These are phyloP conservation scores for Gossypioides kirkii DNA, from an alignment of 345 rosid genomes.

Conservation along the genomic window DNA sequence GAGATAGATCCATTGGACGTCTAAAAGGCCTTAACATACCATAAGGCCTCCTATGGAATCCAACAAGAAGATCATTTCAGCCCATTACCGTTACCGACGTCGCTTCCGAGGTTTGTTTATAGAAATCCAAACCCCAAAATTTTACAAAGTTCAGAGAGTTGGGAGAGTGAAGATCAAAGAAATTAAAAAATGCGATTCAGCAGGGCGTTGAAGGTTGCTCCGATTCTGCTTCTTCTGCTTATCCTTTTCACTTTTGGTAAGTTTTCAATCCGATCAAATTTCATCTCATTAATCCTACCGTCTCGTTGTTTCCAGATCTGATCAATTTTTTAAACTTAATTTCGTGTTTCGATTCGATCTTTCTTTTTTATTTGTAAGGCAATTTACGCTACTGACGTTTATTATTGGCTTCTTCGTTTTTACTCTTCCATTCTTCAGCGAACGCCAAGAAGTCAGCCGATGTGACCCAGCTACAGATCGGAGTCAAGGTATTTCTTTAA, in stretches of 20 bases:
- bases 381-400: not conserved
- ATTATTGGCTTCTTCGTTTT: not conserved
- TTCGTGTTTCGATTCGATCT: not conserved
- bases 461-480: slow-evolving; percentile 84
- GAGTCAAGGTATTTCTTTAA: slow-evolving; percentile 60
- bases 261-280: not conserved
- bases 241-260: slow-evolving; percentile 3
- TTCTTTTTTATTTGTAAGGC: not conserved
- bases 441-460: slow-evolving; percentile 65
- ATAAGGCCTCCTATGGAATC: not conserved
- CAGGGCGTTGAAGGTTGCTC: not conserved
- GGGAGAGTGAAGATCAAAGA: too few species aligned
- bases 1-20: not conserved
- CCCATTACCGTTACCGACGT: not conserved
- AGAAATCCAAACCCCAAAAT: not conserved
- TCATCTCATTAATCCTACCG: not conserved
- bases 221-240: slow-evolving; percentile 6
- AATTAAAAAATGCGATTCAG: not conserved
- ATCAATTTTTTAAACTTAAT: not conserved
- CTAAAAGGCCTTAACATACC: not conserved
- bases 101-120: not conserved
- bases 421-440: slow-evolving; percentile 28
- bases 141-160: not conserved
- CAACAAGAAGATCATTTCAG: not conserved
- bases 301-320: slow-evolving; percentile 1